A percentile compares a stretch with the other conserved stretches of the same genome.
Conservation (phyloP, 2,329 filamentous ascomycete species). For the Curvularia verruculosa region DNA sequence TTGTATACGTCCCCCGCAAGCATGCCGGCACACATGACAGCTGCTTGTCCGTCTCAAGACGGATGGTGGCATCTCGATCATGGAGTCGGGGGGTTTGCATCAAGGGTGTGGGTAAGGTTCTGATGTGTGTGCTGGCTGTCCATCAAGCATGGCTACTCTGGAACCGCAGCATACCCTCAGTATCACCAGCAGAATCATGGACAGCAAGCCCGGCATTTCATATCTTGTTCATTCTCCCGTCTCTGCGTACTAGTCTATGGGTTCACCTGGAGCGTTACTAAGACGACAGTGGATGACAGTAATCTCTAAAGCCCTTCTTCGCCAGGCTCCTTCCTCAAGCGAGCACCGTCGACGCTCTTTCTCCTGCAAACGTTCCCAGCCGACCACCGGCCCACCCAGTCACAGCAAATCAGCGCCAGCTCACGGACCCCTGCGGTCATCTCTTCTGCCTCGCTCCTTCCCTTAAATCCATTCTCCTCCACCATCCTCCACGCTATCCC, state of each 20-base stretch:
- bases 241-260: slow-evolving; percentile 2
- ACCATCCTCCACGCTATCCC: background rate
- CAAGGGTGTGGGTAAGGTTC: background rate
- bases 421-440: slow-evolving; percentile 14
- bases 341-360: slow-evolving; percentile 22
- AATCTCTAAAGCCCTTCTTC: slow-evolving; percentile 34
- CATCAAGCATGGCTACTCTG: background rate
- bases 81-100: background rate
- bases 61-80: background rate
- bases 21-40: background rate
- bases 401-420: slow-evolving; percentile 18
- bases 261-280: slow-evolving; percentile 24
- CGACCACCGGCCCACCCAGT: slow-evolving; percentile 23
- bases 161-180: slow-evolving; percentile 10
- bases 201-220: slow-evolving; percentile 6
- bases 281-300: slow-evolving; percentile 29
- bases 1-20: background rate
- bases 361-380: slow-evolving; percentile 9
- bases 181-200: background rate
- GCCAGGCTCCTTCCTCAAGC: slow-evolving; percentile 24
- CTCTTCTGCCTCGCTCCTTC: slow-evolving; percentile 18
- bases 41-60: slow-evolving; percentile 1
- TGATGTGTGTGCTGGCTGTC: slow-evolving; percentile 4
- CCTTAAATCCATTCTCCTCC: slow-evolving; percentile 6
- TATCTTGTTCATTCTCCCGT: slow-evolving; percentile 8